Conservation (phyloP, 352 stramenopile species). For the Globisporangium abappressorium region DNA sequence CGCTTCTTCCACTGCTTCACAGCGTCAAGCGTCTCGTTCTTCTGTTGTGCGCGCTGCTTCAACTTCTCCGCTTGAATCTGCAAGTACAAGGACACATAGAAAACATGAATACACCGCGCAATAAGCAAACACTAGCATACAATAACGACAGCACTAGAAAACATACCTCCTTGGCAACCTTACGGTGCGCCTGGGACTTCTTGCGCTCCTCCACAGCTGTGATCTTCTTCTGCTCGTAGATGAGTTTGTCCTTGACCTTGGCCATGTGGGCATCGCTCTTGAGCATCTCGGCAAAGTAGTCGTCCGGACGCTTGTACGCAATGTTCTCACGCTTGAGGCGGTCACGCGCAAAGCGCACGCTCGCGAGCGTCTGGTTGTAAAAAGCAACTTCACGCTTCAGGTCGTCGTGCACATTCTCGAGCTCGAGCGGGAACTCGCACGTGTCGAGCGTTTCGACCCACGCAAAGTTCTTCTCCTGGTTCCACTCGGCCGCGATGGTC, state of each 20-base stretch:
- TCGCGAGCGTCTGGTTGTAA: slow-evolving; percentile 92
- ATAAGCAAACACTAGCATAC: neutral
- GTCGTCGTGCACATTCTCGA: slow-evolving; percentile 85
- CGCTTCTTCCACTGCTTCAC: slow-evolving; percentile 90
- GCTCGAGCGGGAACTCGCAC: slow-evolving; percentile 50
- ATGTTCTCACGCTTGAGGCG: slow-evolving; percentile 59
- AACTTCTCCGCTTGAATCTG: slow-evolving; percentile 75
- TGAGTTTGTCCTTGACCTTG: slow-evolving; percentile 98
- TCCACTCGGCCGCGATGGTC: slow-evolving; percentile 56
- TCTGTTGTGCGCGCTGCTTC: slow-evolving; percentile 79
- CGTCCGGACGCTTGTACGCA: slow-evolving; percentile 93
- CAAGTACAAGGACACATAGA: neutral
- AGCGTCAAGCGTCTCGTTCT: slow-evolving; percentile 86
- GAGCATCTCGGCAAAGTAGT: slow-evolving; percentile 99
- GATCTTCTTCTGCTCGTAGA: slow-evolving; percentile 99
- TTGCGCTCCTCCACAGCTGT: slow-evolving; percentile 97
- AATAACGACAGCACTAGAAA: neutral
- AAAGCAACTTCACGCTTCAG: slow-evolving; percentile 94
- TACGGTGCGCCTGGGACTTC: slow-evolving; percentile 95
- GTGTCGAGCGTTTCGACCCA: slow-evolving; percentile 85
- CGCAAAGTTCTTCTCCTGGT: slow-evolving; percentile 42
- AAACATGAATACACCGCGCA: neutral
- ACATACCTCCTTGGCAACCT: slow-evolving; percentile 94
- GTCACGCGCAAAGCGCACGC: slow-evolving; percentile 70
- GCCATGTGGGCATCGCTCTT: slow-evolving; percentile 97